Percentiles rank a stretch among this genome's conserved stretches.
phyloP scores from a whole-genome alignment of 768 basidiomycete genomes.

The Macrocybe gigantea region DNA sequence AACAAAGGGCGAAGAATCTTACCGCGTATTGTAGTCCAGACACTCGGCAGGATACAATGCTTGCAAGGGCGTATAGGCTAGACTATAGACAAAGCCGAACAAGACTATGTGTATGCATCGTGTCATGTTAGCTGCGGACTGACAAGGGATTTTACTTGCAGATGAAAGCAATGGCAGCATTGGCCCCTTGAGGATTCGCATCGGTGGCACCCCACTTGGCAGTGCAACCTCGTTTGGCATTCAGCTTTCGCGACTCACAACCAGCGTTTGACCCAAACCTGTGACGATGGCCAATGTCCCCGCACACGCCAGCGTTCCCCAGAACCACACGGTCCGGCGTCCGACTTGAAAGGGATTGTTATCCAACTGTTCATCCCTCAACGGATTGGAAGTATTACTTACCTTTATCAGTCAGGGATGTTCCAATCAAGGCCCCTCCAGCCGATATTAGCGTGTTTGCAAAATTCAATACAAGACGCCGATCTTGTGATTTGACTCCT shows the following conservation, averaged over 20 bases:
- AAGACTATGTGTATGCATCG: conserved; percentile 31
- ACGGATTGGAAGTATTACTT: not conserved
- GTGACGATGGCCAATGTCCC: conserved; percentile 34
- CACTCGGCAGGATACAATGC: conserved; percentile 52
- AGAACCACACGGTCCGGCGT: conserved; percentile 40
- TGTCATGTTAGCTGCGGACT: not conserved
- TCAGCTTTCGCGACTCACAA: not conserved
- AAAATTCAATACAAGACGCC: conserved; percentile 34
- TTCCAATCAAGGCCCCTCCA: conserved; percentile 34
- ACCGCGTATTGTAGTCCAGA: conserved; percentile 47
- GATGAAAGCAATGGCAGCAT: conserved; percentile 39
- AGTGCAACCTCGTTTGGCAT: conserved; percentile 23
- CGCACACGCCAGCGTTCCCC: conserved; percentile 36
- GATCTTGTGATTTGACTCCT: conserved; percentile 32
- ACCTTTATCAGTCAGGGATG: conserved; percentile 35
- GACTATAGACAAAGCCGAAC: conserved; percentile 48
- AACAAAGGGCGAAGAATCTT: not conserved
- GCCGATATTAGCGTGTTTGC: conserved; percentile 37
- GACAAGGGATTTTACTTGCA: conserved; percentile 23
- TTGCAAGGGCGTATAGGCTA: conserved; percentile 56
- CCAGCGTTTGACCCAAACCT: conserved; percentile 13
- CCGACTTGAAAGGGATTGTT: conserved; percentile 22
- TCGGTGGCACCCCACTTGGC: conserved; percentile 31
- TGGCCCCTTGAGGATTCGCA: conserved; percentile 32
- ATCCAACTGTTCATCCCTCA: too few species aligned